phyloP scores from a whole-genome alignment of 768 basidiomycete genomes.

The Boletus bicolor region DNA sequence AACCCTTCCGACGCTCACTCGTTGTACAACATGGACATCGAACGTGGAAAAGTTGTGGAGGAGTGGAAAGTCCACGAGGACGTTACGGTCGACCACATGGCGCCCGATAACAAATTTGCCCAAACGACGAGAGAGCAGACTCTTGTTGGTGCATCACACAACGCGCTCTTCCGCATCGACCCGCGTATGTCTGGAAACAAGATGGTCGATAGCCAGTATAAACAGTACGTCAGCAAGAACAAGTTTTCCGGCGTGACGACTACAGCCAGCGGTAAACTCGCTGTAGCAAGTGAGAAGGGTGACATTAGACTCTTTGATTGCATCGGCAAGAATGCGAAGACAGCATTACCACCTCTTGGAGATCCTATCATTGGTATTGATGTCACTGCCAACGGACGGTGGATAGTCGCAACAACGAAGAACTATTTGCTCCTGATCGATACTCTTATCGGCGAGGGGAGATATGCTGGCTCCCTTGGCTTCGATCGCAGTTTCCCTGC shows the following conservation, averaged over 20 bases:
- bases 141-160: conserved; percentile 88
- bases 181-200: conserved; percentile 91
- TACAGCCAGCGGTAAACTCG: conserved; percentile 81
- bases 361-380: conserved; percentile 95
- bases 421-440: conserved; percentile 93
- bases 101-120: conserved; percentile 92
- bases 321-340: conserved; percentile 99
- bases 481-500: conserved; percentile 97
- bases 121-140: conserved; percentile 92
- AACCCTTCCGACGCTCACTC: conserved; percentile 78
- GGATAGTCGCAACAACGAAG: conserved; percentile 93
- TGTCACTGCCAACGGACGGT: conserved; percentile 90
- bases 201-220: conserved; percentile 91
- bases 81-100: conserved; percentile 81
- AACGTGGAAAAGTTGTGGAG: conserved; percentile 93
- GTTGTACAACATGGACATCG: conserved; percentile 87
- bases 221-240: conserved; percentile 94
- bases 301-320: conserved; percentile 94
- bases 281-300: conserved; percentile 94
- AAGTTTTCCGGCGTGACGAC: conserved; percentile 92
- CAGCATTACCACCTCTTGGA: conserved; percentile 89
- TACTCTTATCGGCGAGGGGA: conserved; percentile 88
- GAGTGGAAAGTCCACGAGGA: conserved; percentile 98
- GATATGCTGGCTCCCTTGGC: conserved; percentile 76
- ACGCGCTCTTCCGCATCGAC: conserved; percentile 96